Percentiles rank a stretch among this genome's conserved stretches.
Evolutionary conservation across 768 basidiomycete species (phyloP).

Genomic region (Kwoniella pini): DNA sequence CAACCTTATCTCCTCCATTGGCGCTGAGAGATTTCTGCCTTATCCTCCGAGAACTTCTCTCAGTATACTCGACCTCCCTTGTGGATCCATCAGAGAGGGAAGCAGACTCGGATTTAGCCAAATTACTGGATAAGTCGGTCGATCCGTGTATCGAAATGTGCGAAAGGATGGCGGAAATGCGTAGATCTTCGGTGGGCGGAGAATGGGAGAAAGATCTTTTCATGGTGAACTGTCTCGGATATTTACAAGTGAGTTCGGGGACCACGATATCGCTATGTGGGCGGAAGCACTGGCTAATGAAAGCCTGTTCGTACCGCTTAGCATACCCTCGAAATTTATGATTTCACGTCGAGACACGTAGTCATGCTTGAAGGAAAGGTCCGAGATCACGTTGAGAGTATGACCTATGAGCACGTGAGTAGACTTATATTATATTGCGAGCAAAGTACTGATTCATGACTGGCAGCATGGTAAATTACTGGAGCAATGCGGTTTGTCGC

Average conservation of each 20-base stretch:
- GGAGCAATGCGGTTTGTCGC: conserved; percentile 57
- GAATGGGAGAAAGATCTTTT: conserved; percentile 83
- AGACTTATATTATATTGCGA: too few relatives aligned
- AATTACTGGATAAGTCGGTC: conserved; percentile 77
- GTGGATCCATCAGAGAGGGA: conserved; percentile 64
- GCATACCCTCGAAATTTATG: conserved; percentile 50
- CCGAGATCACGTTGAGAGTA: conserved; percentile 63
- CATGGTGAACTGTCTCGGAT: conserved; percentile 79
- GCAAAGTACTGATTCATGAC: too few relatives aligned
- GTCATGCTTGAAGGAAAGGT: conserved; percentile 64
- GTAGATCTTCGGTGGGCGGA: conserved; percentile 56
- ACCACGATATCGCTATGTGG: too few relatives aligned
- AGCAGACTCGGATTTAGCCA: conserved; percentile 61
- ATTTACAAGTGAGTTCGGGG: conserved; percentile 69
- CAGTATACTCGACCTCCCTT: conserved; percentile 82
- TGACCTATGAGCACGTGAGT: conserved; percentile 84
- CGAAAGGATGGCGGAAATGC: conserved; percentile 63
- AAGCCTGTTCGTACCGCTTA: too few relatives aligned
- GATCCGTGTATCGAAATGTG: conserved; percentile 82
- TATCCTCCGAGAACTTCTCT: conserved; percentile 82
- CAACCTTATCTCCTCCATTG: conserved; percentile 75
- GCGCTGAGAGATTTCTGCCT: conserved; percentile 78
- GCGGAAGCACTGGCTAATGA: too few relatives aligned
- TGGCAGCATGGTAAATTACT: conserved; percentile 56
- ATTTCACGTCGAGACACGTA: conserved; percentile 56